These are phyloP conservation scores for Pythium dissotocum DNA, from an alignment of 352 stramenopile genomes.

Conservation along the genomic window DNA sequence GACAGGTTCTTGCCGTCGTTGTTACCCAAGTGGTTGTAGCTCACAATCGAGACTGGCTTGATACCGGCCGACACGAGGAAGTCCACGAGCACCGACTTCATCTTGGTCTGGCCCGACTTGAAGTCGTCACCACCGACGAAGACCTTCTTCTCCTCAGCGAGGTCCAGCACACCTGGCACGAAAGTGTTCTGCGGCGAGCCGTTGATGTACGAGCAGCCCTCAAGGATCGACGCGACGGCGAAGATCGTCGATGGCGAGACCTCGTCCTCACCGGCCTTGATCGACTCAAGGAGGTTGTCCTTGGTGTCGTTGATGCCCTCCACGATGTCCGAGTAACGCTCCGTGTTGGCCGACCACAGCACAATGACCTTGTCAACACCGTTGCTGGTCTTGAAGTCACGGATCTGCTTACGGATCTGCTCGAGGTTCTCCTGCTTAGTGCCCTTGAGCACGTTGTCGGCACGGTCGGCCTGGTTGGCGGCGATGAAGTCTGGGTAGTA, in stretches of 20 bases:
- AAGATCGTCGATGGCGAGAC: constrained; percentile 98
- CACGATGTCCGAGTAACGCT: constrained; percentile 97
- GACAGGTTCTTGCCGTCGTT: constrained; percentile 99
- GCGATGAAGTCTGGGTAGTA: constrained; percentile 99
- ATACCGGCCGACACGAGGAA: constrained; percentile 99
- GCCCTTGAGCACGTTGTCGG: constrained; percentile 96
- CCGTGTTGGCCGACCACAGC: constrained; percentile 99
- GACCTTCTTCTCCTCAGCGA: constrained; percentile 92
- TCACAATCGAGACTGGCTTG: constrained; percentile 99
- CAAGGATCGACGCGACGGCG: constrained; percentile 97
- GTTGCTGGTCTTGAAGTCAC: constrained; percentile 96
- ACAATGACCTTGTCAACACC: constrained; percentile 98
- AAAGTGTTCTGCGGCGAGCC: constrained; percentile 99
- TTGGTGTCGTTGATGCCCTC: constrained; percentile 98
- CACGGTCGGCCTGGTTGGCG: constrained; percentile 98
- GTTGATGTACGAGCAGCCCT: constrained; percentile 99
- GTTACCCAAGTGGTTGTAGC: constrained; percentile 99
- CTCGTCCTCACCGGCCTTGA: constrained; percentile 94
- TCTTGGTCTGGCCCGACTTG: constrained; percentile 99
- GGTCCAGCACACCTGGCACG: constrained; percentile 96
- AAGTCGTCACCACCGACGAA: constrained; percentile 99
- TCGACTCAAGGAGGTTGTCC: constrained; percentile 96
- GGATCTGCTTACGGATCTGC: constrained; percentile 92
- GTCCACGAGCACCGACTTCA: constrained; percentile 99
- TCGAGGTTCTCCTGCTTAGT: constrained; percentile 98